These are phyloP conservation scores for Radiomyces spectabilis DNA, from an alignment of 192 early-diverging fungal species.

Conservation along the genomic window DNA sequence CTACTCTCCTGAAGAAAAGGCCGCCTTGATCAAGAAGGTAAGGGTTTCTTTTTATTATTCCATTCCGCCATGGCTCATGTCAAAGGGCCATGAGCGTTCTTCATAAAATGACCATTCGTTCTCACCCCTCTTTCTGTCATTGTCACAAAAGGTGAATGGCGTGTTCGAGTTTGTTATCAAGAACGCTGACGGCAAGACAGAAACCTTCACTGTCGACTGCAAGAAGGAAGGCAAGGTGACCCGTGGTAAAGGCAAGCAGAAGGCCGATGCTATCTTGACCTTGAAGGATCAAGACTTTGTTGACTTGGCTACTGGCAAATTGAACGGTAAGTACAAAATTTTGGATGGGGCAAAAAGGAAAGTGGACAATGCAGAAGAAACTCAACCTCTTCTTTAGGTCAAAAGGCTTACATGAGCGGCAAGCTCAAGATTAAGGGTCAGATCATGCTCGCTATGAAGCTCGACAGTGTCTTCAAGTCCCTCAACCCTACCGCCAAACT, in stretches of 20 bases:
- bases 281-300: constrained; percentile 80
- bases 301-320: constrained; percentile 73
- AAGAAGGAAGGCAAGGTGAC: constrained; percentile 65
- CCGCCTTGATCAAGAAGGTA: constrained; percentile 49
- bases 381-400: constrained; percentile 30
- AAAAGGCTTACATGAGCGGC: constrained; percentile 89
- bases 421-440: constrained; percentile 84
- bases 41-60: too few relatives aligned
- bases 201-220: constrained; percentile 80
- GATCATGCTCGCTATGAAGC: constrained; percentile 67
- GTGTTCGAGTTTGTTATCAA: constrained; percentile 85
- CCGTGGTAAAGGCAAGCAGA: constrained; percentile 46
- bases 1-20: constrained; percentile 52
- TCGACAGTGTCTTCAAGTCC: constrained; percentile 58
- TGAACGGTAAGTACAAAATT: constrained; percentile 55
- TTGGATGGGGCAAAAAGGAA: background rate
- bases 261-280: constrained; percentile 68
- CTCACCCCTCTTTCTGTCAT: background rate
- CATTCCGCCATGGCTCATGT: too few relatives aligned
- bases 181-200: constrained; percentile 57
- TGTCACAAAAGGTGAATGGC: constrained; percentile 53
- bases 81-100: too few relatives aligned
- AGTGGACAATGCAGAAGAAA: background rate
- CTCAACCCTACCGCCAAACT: constrained; percentile 50
- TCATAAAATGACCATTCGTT: too few relatives aligned